These are phyloP conservation scores for Castanea sativa DNA, from an alignment of 306 rosid species.

Conservation along the genomic window DNA sequence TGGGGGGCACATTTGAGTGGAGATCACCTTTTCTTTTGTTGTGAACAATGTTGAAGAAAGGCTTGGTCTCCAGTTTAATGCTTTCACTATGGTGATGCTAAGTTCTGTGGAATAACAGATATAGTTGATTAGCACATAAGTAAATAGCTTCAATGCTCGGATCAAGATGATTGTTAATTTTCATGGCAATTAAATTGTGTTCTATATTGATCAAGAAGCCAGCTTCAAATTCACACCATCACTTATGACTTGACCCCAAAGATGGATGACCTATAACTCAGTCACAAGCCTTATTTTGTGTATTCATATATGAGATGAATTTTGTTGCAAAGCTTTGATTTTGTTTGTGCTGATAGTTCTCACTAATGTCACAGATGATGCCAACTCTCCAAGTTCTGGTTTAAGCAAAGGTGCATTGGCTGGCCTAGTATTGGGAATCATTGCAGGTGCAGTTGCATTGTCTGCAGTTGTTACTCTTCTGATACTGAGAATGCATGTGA, in stretches of 20 bases:
- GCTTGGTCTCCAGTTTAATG: too few relatives aligned
- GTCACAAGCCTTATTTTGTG: not conserved
- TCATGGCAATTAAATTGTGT: not conserved
- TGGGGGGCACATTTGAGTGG: too few relatives aligned
- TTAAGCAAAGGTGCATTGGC: conserved; percentile 7
- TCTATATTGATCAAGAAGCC: not conserved
- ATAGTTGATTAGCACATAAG: not conserved
- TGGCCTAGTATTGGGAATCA: conserved; percentile 1
- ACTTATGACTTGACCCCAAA: not conserved
- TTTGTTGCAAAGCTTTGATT: not conserved
- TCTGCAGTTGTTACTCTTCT: conserved; percentile 1
- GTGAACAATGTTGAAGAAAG: too few relatives aligned
- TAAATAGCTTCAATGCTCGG: not conserved
- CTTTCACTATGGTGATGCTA: not conserved
- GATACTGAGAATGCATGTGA: not conserved
- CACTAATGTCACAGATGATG: not conserved
- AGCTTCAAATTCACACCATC: not conserved
- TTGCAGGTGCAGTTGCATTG: not conserved
- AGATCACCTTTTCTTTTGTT: too few relatives aligned
- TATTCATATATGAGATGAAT: not conserved
- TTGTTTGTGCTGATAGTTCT: not conserved
- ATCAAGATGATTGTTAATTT: not conserved
- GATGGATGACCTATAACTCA: not conserved
- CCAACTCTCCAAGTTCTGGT: not conserved
- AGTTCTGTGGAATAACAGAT: not conserved